phyloP scores from a whole-genome alignment of 1,139 yeast species.

The Candida sojae region DNA sequence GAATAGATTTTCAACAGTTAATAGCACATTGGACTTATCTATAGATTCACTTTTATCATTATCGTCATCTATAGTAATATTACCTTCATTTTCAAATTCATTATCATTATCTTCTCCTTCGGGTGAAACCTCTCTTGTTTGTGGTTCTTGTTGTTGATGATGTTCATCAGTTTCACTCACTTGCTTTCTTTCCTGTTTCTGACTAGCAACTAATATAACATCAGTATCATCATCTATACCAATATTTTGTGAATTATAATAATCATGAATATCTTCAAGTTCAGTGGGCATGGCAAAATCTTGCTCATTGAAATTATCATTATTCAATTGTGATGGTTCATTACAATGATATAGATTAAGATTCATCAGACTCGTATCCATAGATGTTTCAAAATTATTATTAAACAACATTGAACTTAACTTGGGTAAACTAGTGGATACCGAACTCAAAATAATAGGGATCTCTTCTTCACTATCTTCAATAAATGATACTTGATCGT shows the following conservation, averaged over 20 bases:
- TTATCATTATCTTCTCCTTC: slow-evolving; percentile 9
- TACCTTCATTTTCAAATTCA: slow-evolving; percentile 10
- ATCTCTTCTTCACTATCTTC: slow-evolving; percentile 19
- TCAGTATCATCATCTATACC: slow-evolving; percentile 5
- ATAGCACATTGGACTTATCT: slow-evolving; percentile 9
- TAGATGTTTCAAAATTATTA: slow-evolving; percentile 16
- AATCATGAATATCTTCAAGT: slow-evolving; percentile 1
- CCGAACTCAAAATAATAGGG: slow-evolving; percentile 3
- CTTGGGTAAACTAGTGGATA: slow-evolving; percentile 2
- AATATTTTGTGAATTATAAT: slow-evolving; percentile 10
- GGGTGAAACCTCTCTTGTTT: not conserved
- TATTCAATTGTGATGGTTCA: slow-evolving; percentile 8
- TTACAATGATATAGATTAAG: slow-evolving; percentile 4
- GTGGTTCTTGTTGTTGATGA: not conserved
- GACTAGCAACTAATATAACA: slow-evolving; percentile 3
- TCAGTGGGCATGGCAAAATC: slow-evolving; percentile 10
- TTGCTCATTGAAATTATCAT: slow-evolving; percentile 13
- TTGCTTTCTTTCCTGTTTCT: not conserved
- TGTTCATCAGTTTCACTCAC: not conserved
- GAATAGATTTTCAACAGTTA: not conserved
- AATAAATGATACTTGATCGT: slow-evolving; percentile 9
- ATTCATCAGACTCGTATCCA: not conserved
- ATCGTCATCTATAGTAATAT: slow-evolving; percentile 7
- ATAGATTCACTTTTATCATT: slow-evolving; percentile 10
- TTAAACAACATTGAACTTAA: slow-evolving; percentile 7